Conservation (phyloP, 768 basidiomycete genomes). For the Vararia minispora region DNA sequence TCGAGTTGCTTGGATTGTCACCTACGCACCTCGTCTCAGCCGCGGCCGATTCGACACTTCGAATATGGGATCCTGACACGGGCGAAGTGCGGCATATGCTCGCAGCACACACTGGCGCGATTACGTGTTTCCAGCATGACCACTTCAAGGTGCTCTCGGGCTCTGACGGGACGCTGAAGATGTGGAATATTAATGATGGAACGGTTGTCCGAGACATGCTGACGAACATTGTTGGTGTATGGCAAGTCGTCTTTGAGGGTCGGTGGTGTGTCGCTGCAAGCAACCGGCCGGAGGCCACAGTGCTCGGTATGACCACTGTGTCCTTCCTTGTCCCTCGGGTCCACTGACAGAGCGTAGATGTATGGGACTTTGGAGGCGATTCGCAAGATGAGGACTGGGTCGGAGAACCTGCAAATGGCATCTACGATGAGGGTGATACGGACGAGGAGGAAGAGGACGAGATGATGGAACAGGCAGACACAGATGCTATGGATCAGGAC, state of each 20-base stretch:
- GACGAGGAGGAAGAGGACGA: slow-evolving; percentile 42
- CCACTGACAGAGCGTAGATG: too few species aligned
- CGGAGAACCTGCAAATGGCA: slow-evolving; percentile 63
- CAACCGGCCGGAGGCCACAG: slow-evolving; percentile 65
- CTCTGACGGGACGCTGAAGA: slow-evolving; percentile 91
- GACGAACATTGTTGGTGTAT: slow-evolving; percentile 88
- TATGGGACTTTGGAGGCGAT: slow-evolving; percentile 80
- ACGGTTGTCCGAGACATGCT: slow-evolving; percentile 78
- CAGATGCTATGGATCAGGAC: slow-evolving; percentile 70
- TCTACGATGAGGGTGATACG: slow-evolving; percentile 62
- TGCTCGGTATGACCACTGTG: too few species aligned
- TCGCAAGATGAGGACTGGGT: slow-evolving; percentile 64
- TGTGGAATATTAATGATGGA: slow-evolving; percentile 94
- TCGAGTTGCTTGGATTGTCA: slow-evolving; percentile 85
- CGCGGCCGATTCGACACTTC: slow-evolving; percentile 90
- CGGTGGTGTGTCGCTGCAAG: slow-evolving; percentile 93
- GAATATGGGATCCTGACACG: slow-evolving; percentile 87
- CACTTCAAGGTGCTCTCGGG: slow-evolving; percentile 96
- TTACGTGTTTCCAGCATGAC: slow-evolving; percentile 98
- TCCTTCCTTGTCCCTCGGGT: too few species aligned
- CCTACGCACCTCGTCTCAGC: slow-evolving; percentile 89
- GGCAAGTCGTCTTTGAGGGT: slow-evolving; percentile 96
- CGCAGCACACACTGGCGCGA: slow-evolving; percentile 90
- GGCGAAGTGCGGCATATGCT: slow-evolving; percentile 75
- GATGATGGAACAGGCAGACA: slow-evolving; percentile 42